Base-by-base conservation (phyloP, 495 filamentous ascomycete genomes). In the Talaromyces proteolyticus region DNA sequence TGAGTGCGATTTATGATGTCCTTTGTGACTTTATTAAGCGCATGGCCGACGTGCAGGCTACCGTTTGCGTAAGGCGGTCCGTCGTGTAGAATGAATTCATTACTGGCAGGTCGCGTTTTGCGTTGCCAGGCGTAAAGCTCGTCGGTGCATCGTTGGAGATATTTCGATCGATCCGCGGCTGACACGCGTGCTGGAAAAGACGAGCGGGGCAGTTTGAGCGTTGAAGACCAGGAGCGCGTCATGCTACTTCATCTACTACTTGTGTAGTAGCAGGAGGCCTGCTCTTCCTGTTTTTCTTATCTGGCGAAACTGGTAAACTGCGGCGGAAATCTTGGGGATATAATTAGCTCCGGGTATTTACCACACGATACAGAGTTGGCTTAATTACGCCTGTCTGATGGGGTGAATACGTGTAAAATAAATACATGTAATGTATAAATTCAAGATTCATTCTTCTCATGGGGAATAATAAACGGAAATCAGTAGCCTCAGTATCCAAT, bases 31-130 rank as follows among this genome's bases (percentile, higher is more conserved):
- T 99, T 99, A 67, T 99, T 99, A 47, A 99, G 71, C 22, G 93
- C 94, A 76, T 99, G 93, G n/a, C 93, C 93, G 53, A 95, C 80
- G 63, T 99, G 93, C 3, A 99, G 74, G n/a, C 72, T 76, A 24
- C 94, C 93, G 62, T 99, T 99, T 42, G 93, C 93, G 63, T 97
- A 99, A 0, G 94, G 93, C 1, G 93, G 93, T 1, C 93, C 93
- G 82, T 99, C 93, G 67, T 97, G 92, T 10, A 99, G 75, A 10
- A 91, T 71, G 57, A 96, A 97, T 10, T 74, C 68, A 42, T 79
- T 65, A 34, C 77, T 65, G 43, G 71, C 73, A 43, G 81, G 75
- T 44, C 84, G 73, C 77, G 65, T 77, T 53, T 64, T 62, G 47
- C 70, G 73, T 74, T 97, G 94, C 91, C 89, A 95, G 54, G 78